Evolutionary conservation across 2,329 filamentous ascomycete genomes (phyloP).

Genomic region (Akanthomyces uredinophilus): DNA sequence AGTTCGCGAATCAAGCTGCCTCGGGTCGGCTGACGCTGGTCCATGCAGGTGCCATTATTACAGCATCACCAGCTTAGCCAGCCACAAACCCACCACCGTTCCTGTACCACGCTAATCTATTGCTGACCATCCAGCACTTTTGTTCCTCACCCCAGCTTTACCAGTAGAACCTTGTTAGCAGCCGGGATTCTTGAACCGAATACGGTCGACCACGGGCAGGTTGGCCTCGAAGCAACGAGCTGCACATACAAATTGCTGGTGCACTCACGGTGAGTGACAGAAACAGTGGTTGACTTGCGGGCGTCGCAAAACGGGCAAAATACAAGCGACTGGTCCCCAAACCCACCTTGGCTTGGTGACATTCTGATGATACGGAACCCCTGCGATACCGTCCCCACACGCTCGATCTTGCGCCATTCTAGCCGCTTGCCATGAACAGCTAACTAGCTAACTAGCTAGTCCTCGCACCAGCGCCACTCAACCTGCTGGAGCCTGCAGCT

Average conservation of each 20-base stretch:
- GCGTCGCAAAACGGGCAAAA: not conserved
- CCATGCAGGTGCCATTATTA: not conserved
- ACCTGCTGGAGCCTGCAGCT: not conserved
- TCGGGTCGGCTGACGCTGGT: constrained; percentile 5
- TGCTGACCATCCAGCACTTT: constrained; percentile 5
- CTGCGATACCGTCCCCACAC: constrained; percentile 2
- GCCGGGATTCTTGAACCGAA: not conserved
- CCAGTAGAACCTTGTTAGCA: not conserved
- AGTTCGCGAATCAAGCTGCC: not conserved
- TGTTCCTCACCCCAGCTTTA: constrained; percentile 1
- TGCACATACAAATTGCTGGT: too few species aligned
- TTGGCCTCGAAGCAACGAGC: not conserved
- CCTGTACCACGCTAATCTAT: not conserved
- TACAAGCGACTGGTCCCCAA: not conserved
- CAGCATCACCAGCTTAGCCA: not conserved
- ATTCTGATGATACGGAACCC: not conserved
- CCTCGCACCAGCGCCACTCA: constrained; percentile 1
- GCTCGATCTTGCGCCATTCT: constrained; percentile 8
- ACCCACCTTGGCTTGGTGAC: not conserved
- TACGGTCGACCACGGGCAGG: not conserved
- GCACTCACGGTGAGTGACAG: not conserved
- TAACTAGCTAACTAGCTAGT: too few species aligned
- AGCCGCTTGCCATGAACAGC: not conserved
- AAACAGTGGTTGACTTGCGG: not conserved
- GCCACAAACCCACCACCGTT: not conserved